Percentiles rank a stretch among this genome's conserved stretches.
phyloP scores from a whole-genome alignment of 2,329 filamentous ascomycete genomes.

The Colletotrichum siamense region DNA sequence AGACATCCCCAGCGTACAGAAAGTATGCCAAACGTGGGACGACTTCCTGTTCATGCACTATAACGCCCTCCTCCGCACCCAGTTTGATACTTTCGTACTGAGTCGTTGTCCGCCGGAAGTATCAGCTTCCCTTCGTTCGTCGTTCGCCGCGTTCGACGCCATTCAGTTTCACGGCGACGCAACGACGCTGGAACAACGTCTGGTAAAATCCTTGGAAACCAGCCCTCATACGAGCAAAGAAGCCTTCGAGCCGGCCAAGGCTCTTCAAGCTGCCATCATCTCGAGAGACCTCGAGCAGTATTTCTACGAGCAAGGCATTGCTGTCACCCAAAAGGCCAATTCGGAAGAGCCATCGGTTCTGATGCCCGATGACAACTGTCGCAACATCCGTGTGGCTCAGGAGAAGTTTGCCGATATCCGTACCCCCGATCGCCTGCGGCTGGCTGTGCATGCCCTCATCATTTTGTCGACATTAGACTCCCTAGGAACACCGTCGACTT shows the following conservation, averaged over 20 bases:
- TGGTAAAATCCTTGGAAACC: conserved; percentile 66
- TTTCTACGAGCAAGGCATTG: conserved; percentile 63
- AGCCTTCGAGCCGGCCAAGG: conserved; percentile 71
- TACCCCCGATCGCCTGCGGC: conserved; percentile 69
- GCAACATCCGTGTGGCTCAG: conserved; percentile 39
- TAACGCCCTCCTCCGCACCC: conserved; percentile 81
- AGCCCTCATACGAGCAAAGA: conserved; percentile 62
- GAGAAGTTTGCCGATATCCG: conserved; percentile 58
- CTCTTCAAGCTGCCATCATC: conserved; percentile 78
- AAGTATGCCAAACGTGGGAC: conserved; percentile 81
- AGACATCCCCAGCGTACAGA: conserved; percentile 78
- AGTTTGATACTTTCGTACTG: conserved; percentile 77
- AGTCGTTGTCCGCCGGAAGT: conserved; percentile 58
- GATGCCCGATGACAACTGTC: conserved; percentile 12
- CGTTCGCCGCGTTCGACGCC: conserved; percentile 69
- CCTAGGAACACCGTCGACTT: conserved; percentile 43
- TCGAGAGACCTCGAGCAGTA: conserved; percentile 64
- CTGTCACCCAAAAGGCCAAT: conserved; percentile 48
- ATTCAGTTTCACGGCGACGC: conserved; percentile 66
- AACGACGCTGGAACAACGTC: conserved; percentile 55
- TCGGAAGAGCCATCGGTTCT: conserved; percentile 39
- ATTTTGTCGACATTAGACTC: conserved; percentile 72
- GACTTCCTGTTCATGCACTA: conserved; percentile 88
- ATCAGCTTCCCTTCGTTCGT: conserved; percentile 59
- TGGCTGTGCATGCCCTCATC: conserved; percentile 70